These are phyloP conservation scores for Dittrichia graveolens DNA, from an alignment of 129 eudicot genomes.

Conservation along the genomic window DNA sequence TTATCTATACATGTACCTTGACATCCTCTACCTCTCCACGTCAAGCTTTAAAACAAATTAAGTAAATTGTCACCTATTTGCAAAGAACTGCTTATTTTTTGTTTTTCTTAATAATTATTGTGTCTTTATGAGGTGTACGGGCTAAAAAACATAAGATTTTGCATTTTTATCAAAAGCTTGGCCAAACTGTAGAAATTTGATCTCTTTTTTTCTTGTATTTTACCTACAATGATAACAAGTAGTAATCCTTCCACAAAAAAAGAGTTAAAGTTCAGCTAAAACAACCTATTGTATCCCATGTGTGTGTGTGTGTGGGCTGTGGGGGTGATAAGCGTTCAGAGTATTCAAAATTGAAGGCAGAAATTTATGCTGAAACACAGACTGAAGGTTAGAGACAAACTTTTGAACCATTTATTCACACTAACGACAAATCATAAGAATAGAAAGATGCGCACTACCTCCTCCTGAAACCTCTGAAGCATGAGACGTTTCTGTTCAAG, in stretches of 20 bases:
- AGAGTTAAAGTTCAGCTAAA: neutral
- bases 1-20: neutral
- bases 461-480: conserved; percentile 98
- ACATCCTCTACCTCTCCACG: conserved; percentile 11
- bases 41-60: neutral
- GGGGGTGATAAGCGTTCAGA: neutral
- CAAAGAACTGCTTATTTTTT: no score
- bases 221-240: conserved; percentile 11
- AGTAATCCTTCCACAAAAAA: neutral
- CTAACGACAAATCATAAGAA: conserved; percentile 5
- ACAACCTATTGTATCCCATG: neutral
- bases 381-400: neutral
- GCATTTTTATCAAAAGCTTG: no score
- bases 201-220: neutral
- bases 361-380: no score
- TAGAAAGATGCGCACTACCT: conserved; percentile 41
- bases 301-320: neutral
- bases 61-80: no score
- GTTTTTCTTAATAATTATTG: no score
- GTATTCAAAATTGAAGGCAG: neutral
- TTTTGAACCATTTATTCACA: neutral
- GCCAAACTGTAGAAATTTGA: no score
- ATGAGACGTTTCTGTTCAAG: conserved; percentile 93
- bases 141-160: no score
- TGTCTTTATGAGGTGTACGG: no score